Evolutionary conservation across 495 filamentous ascomycete species (phyloP), one percentile per base, ranked within the genome.

Genomic region (Annulohypoxylon nitens): DNA sequence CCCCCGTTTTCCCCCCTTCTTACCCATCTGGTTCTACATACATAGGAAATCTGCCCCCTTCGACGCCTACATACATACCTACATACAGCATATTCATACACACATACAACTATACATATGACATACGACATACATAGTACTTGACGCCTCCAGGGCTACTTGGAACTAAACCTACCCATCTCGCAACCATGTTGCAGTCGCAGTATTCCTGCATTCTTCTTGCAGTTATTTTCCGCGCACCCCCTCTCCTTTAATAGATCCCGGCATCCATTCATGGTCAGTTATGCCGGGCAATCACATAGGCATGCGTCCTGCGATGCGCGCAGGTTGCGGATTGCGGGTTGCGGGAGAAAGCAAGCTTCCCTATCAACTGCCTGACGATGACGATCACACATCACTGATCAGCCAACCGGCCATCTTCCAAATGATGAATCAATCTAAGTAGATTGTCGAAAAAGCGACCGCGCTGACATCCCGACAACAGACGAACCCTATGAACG

Each of bases 401-500:
- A 72, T 73, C 63, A 70, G 63, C 72, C 72, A 75, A 75, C 72
- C 72, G 72, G 72, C 72, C 72, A 67, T 75, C 72, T 75, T 75
- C 72, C 72, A 70, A 75, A 75, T 75, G 72, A 75, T 70, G 41
- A 69, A 66, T 70, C 72, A 75, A 75, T 75, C 63, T 75, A 70
- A 68, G 72, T 75, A 70, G 72, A 75, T 75, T 75, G 68, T 75
- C 72, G 72, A 30, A 30, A 75, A 68, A 23, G 67, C 72, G 59
- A 75, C 67, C 62, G 41, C 64, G 33, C 48, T 66, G 50, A 67
- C 66, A 53, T 69, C 57, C 62, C 71, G 66, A 70, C 71, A 43
- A 43, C 30, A 66, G 61, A 70, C 36, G 71, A 71, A 70, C 72
- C 51, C 67, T 64, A 58, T 45, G 53, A 65, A 65, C 55, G 30